Base-by-base conservation (phyloP, 192 early-diverging fungal genomes). In the Geranomyces variabilis region DNA sequence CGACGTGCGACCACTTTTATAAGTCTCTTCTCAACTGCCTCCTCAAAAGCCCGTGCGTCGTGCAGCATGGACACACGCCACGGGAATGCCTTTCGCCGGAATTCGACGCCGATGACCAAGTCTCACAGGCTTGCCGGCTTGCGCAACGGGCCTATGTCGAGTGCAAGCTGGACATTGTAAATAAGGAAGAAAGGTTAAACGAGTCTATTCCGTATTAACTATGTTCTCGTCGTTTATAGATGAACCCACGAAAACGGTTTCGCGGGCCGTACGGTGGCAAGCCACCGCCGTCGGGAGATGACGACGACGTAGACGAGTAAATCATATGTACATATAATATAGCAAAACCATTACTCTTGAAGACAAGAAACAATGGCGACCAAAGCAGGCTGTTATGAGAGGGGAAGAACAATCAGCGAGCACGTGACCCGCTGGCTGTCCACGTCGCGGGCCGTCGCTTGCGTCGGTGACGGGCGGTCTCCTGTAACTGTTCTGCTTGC, bases 231-330 rank as follows among this genome's bases (percentile, higher is more conserved):
- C 46, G 21, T 55, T n/a, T 53, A 12, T 41, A 74, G 72, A 67
- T 74, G 63, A 74, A 74, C 24, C 64, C 72, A 21, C 26, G 72
- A 24, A 74, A 67, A 31, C 47, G 72, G 34, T 74, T 74, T 48
- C 36, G 72, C 9, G 65, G 64, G 55, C 72, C 72, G 30, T 74
- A 74, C 30, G 72, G 64, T 13, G 72, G 72, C 6, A 21, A 30
- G 33, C 48, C 62, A 59, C 36, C 65, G 41, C 24, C 24, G 51
- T 30, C 63, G 31, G 63, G 29, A 21, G 70, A 72, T 8, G 70
- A 65, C n/a, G 70, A 72, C n/a, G 48, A 51, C n/a, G 68, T 41
- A 10, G 36, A 41, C 36, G 36, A 41, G 36, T 41, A 41, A 41
- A 41, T n/a, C n/a, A n/a, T 15, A 15, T 60, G 29, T 60, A 65